Conservation (phyloP, 495 filamentous ascomycete species). For the Aspergillus conjunctus region DNA sequence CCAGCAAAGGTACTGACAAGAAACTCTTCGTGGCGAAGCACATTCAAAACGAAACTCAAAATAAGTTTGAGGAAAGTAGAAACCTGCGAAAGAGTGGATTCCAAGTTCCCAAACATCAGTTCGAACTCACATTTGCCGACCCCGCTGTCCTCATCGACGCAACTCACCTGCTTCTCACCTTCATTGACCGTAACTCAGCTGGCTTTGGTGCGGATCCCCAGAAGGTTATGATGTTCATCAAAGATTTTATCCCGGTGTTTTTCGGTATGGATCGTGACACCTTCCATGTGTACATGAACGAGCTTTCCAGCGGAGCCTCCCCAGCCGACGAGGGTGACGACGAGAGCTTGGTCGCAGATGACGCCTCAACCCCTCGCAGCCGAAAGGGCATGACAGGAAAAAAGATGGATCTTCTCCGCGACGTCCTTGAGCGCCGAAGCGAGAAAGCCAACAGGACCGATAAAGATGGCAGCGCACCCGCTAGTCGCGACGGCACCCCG, state of each 20-base stretch:
- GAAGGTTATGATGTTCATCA: constrained; percentile 78
- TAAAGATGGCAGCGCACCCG: constrained; percentile 72
- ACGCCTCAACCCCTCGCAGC: constrained; percentile 54
- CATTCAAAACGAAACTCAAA: constrained; percentile 80
- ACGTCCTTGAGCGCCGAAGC: constrained; percentile 73
- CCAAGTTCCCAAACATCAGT: constrained; percentile 68
- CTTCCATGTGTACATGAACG: constrained; percentile 75
- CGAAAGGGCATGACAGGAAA: constrained; percentile 67
- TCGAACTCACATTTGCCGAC: constrained; percentile 71
- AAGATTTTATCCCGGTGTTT: constrained; percentile 84
- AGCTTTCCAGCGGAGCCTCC: constrained; percentile 62
- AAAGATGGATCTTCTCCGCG: constrained; percentile 80
- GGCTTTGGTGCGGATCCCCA: constrained; percentile 72
- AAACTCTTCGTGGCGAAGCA: constrained; percentile 85
- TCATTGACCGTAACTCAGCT: constrained; percentile 66
- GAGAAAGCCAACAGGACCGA: constrained; percentile 65
- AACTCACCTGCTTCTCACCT: constrained; percentile 75
- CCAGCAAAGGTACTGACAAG: constrained; percentile 81
- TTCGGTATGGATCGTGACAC: constrained; percentile 78
- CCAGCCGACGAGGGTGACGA: constrained; percentile 75
- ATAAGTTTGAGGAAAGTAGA: constrained; percentile 82
- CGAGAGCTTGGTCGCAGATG: constrained; percentile 51
- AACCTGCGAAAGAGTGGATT: constrained; percentile 62
- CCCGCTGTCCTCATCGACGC: constrained; percentile 78
- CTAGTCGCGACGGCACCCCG: constrained; percentile 85